Base-by-base conservation (phyloP, 108 stramenopile genomes). In the Fragilaria crotonensis region DNA sequence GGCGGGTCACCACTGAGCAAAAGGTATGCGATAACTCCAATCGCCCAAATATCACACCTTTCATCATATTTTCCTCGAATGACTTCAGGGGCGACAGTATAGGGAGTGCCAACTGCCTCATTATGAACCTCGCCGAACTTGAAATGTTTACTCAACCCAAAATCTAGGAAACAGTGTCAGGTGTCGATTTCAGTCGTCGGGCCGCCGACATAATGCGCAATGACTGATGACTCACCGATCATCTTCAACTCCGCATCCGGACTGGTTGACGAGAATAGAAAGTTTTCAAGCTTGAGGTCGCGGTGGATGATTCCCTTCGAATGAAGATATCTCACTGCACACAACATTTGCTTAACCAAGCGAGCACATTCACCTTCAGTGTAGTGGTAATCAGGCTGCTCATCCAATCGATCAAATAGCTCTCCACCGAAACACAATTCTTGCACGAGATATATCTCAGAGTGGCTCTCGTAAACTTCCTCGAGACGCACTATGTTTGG, bases 391-490 rank as follows among this genome's bases (percentile, higher is more conserved):
- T 44, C 41, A 0, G 84, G 79, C 57, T 93, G 85, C 48, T 87
- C 87, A 60, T 91, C 89, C 32, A 95, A 60, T 22, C 87, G 81
- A 50, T 96, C 94, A 57, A 95, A 92, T n/a, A 96, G 77, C 58
- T 96, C 95, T 7, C 95, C 95, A 14, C 95, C 95, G 27, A 81
- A 62, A 72, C 95, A 96, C 33, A 96, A 63, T 48, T 94, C 93
- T 60, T 92, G 87, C 32, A 93, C 92, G 20, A 92, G 76, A 47
- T 89, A 94, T 22, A 94, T 89, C 53, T 82, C 76, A 17, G 79
- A 78, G 51, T 80, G 79, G 23, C 71, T 75, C 56, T 85, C 84
- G 58, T 81, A 85, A 19, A 85, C 80, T 55, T 85, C 84, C 54
- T 85, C 80, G 29, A 85, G 56, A 19, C 80, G 74, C 19, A 73